phyloP scores from a whole-genome alignment of 75 land plant genomes.

The Sequoia sempervirens region DNA sequence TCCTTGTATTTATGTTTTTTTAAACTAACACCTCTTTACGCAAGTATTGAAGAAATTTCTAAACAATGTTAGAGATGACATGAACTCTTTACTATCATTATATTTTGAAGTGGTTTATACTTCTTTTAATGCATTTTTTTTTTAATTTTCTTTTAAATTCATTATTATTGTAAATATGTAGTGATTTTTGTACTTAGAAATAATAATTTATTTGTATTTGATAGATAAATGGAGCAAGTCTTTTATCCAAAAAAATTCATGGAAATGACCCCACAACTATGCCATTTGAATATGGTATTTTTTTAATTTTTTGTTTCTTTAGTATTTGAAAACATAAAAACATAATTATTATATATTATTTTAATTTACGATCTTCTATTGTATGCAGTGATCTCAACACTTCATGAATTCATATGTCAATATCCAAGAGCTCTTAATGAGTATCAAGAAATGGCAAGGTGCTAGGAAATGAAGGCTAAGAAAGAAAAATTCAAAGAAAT shows the following conservation, averaged over 20 bases:
- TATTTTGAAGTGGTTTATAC: background rate
- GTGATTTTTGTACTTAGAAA: no score
- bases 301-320: background rate
- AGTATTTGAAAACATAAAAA: background rate
- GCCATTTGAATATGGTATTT: background rate
- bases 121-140: background rate
- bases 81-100: background rate
- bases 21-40: background rate
- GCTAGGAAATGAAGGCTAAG: background rate
- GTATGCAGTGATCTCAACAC: background rate
- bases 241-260: background rate
- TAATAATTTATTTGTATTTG: background rate
- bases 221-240: background rate
- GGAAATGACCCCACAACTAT: background rate
- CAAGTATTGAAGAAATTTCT: background rate
- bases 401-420: background rate
- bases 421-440: background rate
- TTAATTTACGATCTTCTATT: background rate
- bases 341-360: no score
- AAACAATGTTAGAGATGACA: background rate
- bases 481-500: no score
- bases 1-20: background rate
- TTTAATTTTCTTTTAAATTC: no score
- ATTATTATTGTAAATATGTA: background rate
- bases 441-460: background rate